Base-by-base conservation (phyloP, 495 filamentous ascomycete genomes). In the Xylaria scruposa region DNA sequence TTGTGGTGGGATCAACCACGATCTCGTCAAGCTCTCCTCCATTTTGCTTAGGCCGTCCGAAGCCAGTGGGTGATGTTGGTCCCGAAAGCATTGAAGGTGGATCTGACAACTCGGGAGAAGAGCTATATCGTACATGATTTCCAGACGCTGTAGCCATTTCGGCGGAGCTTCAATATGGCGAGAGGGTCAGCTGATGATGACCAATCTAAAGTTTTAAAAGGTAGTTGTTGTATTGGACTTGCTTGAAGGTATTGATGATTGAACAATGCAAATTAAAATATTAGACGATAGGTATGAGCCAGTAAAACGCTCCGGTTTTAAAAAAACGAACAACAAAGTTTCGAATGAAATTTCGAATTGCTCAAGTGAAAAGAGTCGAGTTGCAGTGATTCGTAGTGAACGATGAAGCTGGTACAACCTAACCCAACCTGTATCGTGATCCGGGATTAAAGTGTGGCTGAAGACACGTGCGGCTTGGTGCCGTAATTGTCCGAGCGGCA, bases 41-140 rank as follows among this genome's bases (percentile, higher is more conserved):
- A 51, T 76, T 72, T 13, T 53, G 76, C 64, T 78, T 78, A 36
- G 71, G n/a, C 58, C 68, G 73, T 21, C 49, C 71, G 21, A 73
- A 72, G 21, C 64, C 75, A 24, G 56, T 49, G 33, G 77, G 74
- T 12, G 77, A 78, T 58, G 63, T 54, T 65, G 76, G 75, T 40
- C 68, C 76, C 24, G 77, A 78, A 29, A 78, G 40, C 76, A 77
- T 76, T 40, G 77, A 79, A 49, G 77, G 75, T 10, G 76, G 77
- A 61, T 78, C 75, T 54, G 77, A 79, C 49, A 79, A 60, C 17
- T 79, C 77, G 12, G 77, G 77, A 21, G 77, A 79, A 56, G 77
- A 79, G 36, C 77, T 79, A 29, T 59, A 65, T 67, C 77, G 65
- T n/a, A 33, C 46, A 66, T 64, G 72, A 17, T 71, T 76, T 56